A percentile compares a stretch with the other conserved stretches of the same genome.
phyloP scores from a whole-genome alignment of 2,329 filamentous ascomycete species.

The Beauveria bassiana region DNA sequence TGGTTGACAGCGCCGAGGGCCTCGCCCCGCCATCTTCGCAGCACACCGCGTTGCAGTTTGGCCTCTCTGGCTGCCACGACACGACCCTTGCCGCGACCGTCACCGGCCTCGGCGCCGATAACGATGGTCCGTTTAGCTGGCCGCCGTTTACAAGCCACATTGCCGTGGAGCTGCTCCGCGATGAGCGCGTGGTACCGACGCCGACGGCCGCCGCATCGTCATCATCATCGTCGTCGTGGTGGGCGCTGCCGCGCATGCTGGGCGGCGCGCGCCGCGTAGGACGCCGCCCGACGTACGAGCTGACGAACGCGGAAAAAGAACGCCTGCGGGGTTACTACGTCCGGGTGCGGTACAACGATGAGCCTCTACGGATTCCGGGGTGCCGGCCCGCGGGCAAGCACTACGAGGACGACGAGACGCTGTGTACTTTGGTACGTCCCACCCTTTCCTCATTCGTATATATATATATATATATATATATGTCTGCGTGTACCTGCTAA shows the following conservation, averaged over 20 bases:
- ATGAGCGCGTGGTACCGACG: conserved; percentile 21
- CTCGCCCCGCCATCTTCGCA: not conserved
- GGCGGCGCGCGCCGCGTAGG: conserved; percentile 38
- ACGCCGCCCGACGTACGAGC: conserved; percentile 48
- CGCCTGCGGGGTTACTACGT: conserved; percentile 75
- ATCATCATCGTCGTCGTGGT: conserved; percentile 17
- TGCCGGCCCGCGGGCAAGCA: conserved; percentile 74
- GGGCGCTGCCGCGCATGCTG: conserved; percentile 20
- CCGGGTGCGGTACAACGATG: conserved; percentile 84
- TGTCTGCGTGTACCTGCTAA: not conserved
- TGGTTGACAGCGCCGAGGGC: conserved; percentile 56
- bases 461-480: no score
- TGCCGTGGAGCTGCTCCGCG: conserved; percentile 80
- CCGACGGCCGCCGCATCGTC: conserved; percentile 14
- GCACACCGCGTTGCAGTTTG: conserved; percentile 45
- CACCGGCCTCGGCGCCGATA: conserved; percentile 70
- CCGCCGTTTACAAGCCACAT: conserved; percentile 91
- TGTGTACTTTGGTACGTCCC: conserved; percentile 71
- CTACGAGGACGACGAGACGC: conserved; percentile 74
- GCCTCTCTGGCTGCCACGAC: conserved; percentile 82
- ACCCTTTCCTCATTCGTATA: no score
- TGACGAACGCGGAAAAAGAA: conserved; percentile 50
- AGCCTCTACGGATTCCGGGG: conserved; percentile 71
- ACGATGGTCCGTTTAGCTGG: conserved; percentile 51
- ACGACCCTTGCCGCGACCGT: conserved; percentile 81